Evolutionary conservation across 768 basidiomycete species (phyloP).

Genomic region (Calocybe cyanea): DNA sequence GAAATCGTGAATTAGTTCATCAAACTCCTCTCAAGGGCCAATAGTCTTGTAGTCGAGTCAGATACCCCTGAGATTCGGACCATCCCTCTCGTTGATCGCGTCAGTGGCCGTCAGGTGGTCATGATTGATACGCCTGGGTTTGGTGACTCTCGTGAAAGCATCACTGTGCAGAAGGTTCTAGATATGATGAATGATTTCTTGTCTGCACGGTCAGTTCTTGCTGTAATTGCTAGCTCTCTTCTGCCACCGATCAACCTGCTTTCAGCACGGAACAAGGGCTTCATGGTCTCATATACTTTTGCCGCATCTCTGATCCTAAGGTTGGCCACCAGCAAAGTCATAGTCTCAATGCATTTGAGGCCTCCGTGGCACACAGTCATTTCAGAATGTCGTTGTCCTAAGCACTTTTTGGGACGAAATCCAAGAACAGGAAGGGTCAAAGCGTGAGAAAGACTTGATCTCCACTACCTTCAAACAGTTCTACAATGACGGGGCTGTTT

Average conservation of each 20-base stretch:
- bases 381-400: slow-evolving; percentile 7
- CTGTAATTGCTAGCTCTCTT: no score
- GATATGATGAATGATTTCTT: background rate
- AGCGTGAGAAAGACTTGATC: slow-evolving; percentile 1
- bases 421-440: background rate
- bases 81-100: background rate
- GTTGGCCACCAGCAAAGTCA: background rate
- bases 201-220: background rate
- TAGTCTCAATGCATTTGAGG: slow-evolving; percentile 6
- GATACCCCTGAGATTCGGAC: slow-evolving; percentile 1
- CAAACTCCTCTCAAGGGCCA: background rate
- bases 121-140: slow-evolving; percentile 19
- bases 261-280: background rate
- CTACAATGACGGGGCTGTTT: background rate
- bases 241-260: background rate
- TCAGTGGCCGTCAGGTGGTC: background rate
- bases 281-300: slow-evolving; percentile 5
- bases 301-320: slow-evolving; percentile 3
- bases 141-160: slow-evolving; percentile 2
- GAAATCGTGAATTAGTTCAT: slow-evolving; percentile 1
- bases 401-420: slow-evolving; percentile 8
- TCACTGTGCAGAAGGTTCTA: slow-evolving; percentile 1
- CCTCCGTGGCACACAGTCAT: slow-evolving; percentile 4
- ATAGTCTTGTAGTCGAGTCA: background rate
- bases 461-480: background rate